Conservation (phyloP, 2,329 filamentous ascomycete species). For the Fusarium sp. region DNA sequence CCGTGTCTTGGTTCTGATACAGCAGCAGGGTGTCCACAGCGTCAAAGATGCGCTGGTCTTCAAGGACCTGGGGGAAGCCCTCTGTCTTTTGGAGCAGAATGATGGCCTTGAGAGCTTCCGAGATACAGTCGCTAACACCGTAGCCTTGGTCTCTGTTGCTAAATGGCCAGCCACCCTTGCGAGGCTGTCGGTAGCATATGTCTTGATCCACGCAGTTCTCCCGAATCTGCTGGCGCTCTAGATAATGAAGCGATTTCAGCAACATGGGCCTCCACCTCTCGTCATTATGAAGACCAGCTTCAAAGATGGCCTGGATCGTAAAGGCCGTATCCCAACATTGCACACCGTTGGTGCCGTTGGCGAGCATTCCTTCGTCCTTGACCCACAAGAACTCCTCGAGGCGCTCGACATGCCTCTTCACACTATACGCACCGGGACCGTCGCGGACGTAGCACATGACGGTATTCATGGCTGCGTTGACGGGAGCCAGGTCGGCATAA, state of each 20-base stretch:
- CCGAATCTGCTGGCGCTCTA: slow-evolving; percentile 91
- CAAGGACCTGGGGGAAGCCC: slow-evolving; percentile 79
- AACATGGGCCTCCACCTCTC: slow-evolving; percentile 86
- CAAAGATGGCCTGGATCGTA: slow-evolving; percentile 83
- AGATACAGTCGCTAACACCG: slow-evolving; percentile 93
- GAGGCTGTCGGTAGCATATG: slow-evolving; percentile 86
- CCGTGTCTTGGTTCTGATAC: slow-evolving; percentile 84
- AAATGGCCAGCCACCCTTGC: slow-evolving; percentile 96
- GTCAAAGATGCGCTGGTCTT: slow-evolving; percentile 83
- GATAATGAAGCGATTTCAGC: slow-evolving; percentile 81
- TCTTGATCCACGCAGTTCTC: slow-evolving; percentile 84
- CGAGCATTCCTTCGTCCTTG: slow-evolving; percentile 90
- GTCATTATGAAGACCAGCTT: slow-evolving; percentile 82
- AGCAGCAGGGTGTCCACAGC: slow-evolving; percentile 90
- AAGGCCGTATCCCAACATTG: slow-evolving; percentile 98
- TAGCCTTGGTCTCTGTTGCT: slow-evolving; percentile 94
- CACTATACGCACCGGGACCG: slow-evolving; percentile 78
- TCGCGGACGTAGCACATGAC: slow-evolving; percentile 86
- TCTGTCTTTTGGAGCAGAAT: slow-evolving; percentile 85
- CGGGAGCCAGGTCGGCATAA: slow-evolving; percentile 86
- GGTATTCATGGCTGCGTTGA: slow-evolving; percentile 92
- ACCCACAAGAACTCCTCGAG: slow-evolving; percentile 92
- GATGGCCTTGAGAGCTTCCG: slow-evolving; percentile 88
- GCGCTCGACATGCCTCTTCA: slow-evolving; percentile 82
- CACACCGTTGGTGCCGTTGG: slow-evolving; percentile 97